Base-by-base conservation (phyloP, 2,329 filamentous ascomycete species). In the Anthostomella pinea region DNA sequence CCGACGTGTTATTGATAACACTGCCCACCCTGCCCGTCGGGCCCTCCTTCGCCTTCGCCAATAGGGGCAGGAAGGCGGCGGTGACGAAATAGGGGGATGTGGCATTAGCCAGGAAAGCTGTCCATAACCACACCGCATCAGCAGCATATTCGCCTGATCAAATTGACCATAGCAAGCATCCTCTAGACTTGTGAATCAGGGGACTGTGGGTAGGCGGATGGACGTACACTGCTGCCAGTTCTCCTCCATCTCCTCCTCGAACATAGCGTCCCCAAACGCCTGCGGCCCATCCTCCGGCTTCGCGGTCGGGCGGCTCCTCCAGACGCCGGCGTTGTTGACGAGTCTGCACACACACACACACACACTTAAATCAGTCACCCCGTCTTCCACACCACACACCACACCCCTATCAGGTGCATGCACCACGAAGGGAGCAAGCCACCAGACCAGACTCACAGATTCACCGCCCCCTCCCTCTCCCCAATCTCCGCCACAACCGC, bases 311-410 rank as follows among this genome's bases (percentile, higher is more conserved):
- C 46, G 43, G 1, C 35, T 32, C 16, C 21, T 39, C 37, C 34
- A 72, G 36, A 76, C 65, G 2, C 73, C 72, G 7, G 71, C 72
- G 35, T 74, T 75, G 53, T 75, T 75, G 14, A 76, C 69, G 6
- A 76, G 62, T 17, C 56, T 59, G 13, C 8, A 2, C 24, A 3
- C 9, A 11, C 6, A n/a, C 16, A 2, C 11, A 13, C 15, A 22
- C n/a, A 8, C 9, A 13, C n/a, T 8, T n/a, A 24, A 30, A 11
- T 27, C 25, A 27, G 25, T 25, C 9, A 13, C 15, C 11, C 15
- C 6, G n/a, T n/a, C n/a, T n/a, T n/a, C n/a, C n/a, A n/a, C n/a
- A n/a, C n/a, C n/a, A n/a, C n/a, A n/a, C n/a, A n/a, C 25, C 25
- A 5, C n/a, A 5, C 13, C 25, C 25, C 24, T 16, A 27, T 27